These are phyloP conservation scores for Pyrus pyrifolia DNA, from an alignment of 306 rosid species.

Conservation along the genomic window DNA sequence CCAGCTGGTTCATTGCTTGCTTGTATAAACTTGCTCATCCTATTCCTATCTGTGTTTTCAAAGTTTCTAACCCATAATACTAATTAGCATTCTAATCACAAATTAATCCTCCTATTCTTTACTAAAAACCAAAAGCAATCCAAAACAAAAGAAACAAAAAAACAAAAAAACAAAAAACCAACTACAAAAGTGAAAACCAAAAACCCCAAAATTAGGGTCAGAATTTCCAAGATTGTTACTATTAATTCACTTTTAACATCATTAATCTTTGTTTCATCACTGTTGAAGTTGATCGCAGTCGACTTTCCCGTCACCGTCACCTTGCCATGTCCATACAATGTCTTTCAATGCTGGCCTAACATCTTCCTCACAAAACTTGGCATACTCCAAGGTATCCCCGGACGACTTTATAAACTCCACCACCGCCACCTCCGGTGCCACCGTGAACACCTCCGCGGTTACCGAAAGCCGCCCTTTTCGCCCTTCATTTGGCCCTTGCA, in stretches of 20 bases:
- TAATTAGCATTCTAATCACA: neutral
- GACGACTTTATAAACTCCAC: conserved; percentile 67
- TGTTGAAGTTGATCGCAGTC: conserved; percentile 2
- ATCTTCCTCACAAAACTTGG: conserved; percentile 54
- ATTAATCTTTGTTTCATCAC: no score
- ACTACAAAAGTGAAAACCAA: neutral
- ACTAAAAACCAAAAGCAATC: neutral
- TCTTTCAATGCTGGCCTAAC: conserved; percentile 70
- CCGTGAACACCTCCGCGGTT: conserved; percentile 68
- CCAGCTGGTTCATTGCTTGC: neutral
- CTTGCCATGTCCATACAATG: conserved; percentile 89
- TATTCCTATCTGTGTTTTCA: neutral
- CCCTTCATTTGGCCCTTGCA: conserved; percentile 50
- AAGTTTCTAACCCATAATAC: neutral
- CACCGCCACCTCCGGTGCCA: conserved; percentile 65
- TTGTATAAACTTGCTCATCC: neutral
- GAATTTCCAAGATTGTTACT: neutral
- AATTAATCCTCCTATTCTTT: neutral
- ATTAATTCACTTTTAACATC: neutral
- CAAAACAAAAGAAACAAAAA: neutral
- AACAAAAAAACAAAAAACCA: neutral
- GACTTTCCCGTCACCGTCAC: conserved; percentile 36
- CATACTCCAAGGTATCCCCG: conserved; percentile 70
- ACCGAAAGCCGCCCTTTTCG: conserved; percentile 49
- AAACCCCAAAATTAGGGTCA: neutral